Conservation (phyloP, 768 basidiomycete genomes). For the Tulasnella sp. region DNA sequence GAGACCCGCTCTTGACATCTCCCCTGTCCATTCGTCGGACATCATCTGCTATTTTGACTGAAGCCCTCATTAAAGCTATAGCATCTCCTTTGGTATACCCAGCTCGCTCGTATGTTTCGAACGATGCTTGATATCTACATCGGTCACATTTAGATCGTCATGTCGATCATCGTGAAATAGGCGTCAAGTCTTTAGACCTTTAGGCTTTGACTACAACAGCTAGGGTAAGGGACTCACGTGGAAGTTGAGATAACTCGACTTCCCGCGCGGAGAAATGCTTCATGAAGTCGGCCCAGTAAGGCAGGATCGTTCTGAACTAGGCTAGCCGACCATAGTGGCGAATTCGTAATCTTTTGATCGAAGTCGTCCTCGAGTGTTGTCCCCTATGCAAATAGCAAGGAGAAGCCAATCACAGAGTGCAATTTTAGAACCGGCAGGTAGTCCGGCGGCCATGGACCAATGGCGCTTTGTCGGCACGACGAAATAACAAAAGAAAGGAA, state of each 20-base stretch:
- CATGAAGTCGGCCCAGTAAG: slow-evolving; percentile 30
- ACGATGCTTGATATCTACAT: slow-evolving; percentile 63
- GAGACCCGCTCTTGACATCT: background rate
- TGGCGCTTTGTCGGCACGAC: background rate
- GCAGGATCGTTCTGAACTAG: slow-evolving; percentile 54
- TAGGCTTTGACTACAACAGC: background rate
- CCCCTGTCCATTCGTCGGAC: slow-evolving; percentile 39
- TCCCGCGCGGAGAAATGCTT: slow-evolving; percentile 17
- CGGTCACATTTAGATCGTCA: background rate
- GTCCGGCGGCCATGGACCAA: background rate
- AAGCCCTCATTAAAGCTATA: slow-evolving; percentile 49
- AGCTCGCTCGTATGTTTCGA: slow-evolving; percentile 50
- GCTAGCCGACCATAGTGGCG: slow-evolving; percentile 66
- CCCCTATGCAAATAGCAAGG: slow-evolving; percentile 46
- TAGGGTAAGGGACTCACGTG: slow-evolving; percentile 13
- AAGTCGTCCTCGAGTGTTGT: slow-evolving; percentile 56
- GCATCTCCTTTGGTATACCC: slow-evolving; percentile 49
- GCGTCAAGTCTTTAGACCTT: slow-evolving; percentile 1
- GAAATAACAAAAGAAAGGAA: background rate
- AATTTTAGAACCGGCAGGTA: background rate
- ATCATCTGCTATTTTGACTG: slow-evolving; percentile 51
- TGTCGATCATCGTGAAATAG: background rate
- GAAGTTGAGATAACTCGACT: slow-evolving; percentile 10
- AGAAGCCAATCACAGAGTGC: background rate
- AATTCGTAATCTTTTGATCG: slow-evolving; percentile 48